Conservation (phyloP, 1,284 basidiomycete genomes). For the Sphaerobolus stellatus region DNA sequence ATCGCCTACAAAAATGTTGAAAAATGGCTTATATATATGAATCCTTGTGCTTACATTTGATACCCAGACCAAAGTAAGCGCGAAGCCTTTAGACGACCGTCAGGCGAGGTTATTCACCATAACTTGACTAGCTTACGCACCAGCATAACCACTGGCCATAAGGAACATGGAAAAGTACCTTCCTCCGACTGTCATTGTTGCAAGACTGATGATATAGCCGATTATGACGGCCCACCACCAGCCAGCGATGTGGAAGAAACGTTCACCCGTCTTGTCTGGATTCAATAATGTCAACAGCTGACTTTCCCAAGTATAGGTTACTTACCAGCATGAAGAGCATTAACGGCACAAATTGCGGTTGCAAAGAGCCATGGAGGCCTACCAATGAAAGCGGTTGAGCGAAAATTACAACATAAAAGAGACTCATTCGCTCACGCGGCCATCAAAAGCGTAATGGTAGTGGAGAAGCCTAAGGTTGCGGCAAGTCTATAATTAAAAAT, state of each 20-base stretch:
- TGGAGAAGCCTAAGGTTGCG: conserved; percentile 61
- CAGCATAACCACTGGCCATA: conserved; percentile 57
- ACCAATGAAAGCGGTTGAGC: conserved; percentile 6
- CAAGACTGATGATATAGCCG: conserved; percentile 61
- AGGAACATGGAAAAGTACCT: conserved; percentile 68
- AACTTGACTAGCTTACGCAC: conserved; percentile 25
- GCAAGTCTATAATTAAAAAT: conserved; percentile 48
- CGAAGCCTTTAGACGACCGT: conserved; percentile 43
- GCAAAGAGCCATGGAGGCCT: conserved; percentile 68
- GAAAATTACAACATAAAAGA: conserved; percentile 19
- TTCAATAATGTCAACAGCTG: neutral
- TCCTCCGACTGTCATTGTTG: conserved; percentile 51
- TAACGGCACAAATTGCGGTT: conserved; percentile 53
- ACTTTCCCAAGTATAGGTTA: conserved; percentile 5
- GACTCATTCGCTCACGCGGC: conserved; percentile 51
- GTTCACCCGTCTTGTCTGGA: conserved; percentile 58
- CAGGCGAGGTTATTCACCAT: neutral
- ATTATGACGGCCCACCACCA: conserved; percentile 63
- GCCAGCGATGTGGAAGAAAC: conserved; percentile 63
- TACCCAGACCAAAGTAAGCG: conserved; percentile 56
- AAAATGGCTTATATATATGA: neutral
- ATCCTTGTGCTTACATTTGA: conserved; percentile 7
- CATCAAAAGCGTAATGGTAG: conserved; percentile 59
- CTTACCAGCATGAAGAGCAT: conserved; percentile 66
- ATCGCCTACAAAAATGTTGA: conserved; percentile 54